phyloP scores from a whole-genome alignment of 2,329 filamentous ascomycete species.

The Cryoendolithus antarcticus region DNA sequence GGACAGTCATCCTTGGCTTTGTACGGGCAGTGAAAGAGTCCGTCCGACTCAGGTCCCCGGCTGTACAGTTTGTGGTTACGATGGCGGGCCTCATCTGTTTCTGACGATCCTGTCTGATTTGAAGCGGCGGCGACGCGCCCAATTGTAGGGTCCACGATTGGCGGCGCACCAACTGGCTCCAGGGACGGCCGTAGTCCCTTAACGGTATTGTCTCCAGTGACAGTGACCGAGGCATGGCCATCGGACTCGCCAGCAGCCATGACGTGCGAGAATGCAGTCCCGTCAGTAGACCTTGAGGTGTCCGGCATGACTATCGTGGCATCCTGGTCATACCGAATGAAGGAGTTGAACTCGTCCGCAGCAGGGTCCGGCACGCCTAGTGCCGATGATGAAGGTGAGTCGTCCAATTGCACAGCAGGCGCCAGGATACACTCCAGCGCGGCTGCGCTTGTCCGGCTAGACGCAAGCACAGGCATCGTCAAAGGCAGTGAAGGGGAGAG shows the following conservation, averaged over 20 bases:
- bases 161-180: no score
- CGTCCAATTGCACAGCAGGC: not conserved
- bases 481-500: not conserved
- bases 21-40: slow-evolving; percentile 88
- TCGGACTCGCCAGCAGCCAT: no score
- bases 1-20: slow-evolving; percentile 62
- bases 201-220: no score
- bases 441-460: not conserved
- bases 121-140: not conserved
- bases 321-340: slow-evolving; percentile 20
- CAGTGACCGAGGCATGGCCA: no score
- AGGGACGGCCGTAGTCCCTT: no score
- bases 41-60: slow-evolving; percentile 53
- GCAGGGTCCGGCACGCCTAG: slow-evolving; percentile 5
- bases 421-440: not conserved
- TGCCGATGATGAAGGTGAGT: not conserved
- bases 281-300: no score
- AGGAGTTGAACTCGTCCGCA: slow-evolving; percentile 15
- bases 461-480: not conserved
- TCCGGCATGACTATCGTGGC: slow-evolving; percentile 1
- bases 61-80: slow-evolving; percentile 57
- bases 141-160: not conserved
- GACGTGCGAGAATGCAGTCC: no score
- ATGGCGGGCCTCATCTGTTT: slow-evolving; percentile 22
- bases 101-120: slow-evolving; percentile 3